These are phyloP conservation scores for Dactylonectria estremocensis DNA, from an alignment of 2,329 filamentous ascomycete species.

Conservation along the genomic window DNA sequence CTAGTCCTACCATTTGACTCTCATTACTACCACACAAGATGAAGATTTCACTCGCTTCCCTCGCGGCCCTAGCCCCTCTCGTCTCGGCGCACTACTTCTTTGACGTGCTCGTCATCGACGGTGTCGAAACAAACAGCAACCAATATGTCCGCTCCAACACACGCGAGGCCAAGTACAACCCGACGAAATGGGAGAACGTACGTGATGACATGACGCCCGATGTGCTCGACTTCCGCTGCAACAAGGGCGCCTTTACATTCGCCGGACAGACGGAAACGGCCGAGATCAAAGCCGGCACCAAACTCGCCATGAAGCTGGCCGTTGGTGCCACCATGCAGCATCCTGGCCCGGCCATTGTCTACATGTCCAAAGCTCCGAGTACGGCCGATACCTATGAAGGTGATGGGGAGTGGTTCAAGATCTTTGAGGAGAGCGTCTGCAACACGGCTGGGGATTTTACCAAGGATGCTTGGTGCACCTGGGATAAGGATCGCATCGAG, in stretches of 20 bases:
- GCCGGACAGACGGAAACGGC: constrained; percentile 25
- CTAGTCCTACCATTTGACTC: not conserved
- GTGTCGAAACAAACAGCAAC: constrained; percentile 26
- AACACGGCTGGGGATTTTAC: constrained; percentile 38
- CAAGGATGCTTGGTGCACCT: constrained; percentile 43
- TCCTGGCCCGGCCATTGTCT: constrained; percentile 42
- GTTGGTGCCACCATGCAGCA: constrained; percentile 38
- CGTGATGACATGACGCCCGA: constrained; percentile 21
- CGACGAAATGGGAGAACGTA: constrained; percentile 32
- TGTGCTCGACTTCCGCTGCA: constrained; percentile 33
- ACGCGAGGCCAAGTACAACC: constrained; percentile 32
- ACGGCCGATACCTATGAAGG: constrained; percentile 46
- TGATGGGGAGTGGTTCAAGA: constrained; percentile 43
- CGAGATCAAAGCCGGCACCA: constrained; percentile 34
- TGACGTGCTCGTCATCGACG: constrained; percentile 43
- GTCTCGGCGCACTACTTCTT: constrained; percentile 49
- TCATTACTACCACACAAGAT: constrained; percentile 5
- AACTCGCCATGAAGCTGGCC: constrained; percentile 40
- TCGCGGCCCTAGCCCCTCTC: constrained; percentile 36
- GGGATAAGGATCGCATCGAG: constrained; percentile 45
- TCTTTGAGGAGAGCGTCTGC: constrained; percentile 44
- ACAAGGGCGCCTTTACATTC: constrained; percentile 25
- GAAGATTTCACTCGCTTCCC: constrained; percentile 23
- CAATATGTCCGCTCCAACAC: constrained; percentile 42
- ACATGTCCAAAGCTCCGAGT: constrained; percentile 46